Conservation (phyloP, 2,329 filamentous ascomycete genomes). For the Phaeomoniella chlamydospora region DNA sequence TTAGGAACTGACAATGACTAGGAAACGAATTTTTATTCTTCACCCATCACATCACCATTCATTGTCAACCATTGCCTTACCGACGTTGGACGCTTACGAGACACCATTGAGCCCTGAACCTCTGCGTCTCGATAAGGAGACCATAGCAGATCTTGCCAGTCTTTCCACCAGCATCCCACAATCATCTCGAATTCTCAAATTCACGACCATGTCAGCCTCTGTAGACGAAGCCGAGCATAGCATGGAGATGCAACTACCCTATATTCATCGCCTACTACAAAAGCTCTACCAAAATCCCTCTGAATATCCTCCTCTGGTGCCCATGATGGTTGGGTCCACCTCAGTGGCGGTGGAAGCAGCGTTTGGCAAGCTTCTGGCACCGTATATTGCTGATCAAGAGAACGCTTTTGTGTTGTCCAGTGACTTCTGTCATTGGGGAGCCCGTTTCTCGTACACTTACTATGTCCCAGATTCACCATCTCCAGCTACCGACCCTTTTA, state of each 20-base stretch:
- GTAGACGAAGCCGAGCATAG: constrained; percentile 79
- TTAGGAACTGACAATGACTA: too few species aligned
- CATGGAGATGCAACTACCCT: constrained; percentile 91
- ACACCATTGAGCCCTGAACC: constrained; percentile 28
- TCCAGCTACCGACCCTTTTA: constrained; percentile 27
- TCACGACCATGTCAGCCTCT: constrained; percentile 42
- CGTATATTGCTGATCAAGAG: constrained; percentile 55
- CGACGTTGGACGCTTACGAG: constrained; percentile 44
- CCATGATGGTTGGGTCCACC: constrained; percentile 73
- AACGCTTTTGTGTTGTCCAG: constrained; percentile 83
- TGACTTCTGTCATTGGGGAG: constrained; percentile 95
- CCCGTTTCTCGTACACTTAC: constrained; percentile 67
- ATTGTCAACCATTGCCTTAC: constrained; percentile 62
- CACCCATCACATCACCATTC: constrained; percentile 86
- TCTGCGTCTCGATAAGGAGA: constrained; percentile 27
- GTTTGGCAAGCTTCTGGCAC: constrained; percentile 57
- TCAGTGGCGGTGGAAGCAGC: constrained; percentile 48
- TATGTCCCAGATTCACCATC: constrained; percentile 45
- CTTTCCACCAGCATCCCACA: constrained; percentile 15
- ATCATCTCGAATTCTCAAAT: constrained; percentile 15
- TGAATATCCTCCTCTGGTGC: constrained; percentile 60
- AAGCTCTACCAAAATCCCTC: constrained; percentile 31
- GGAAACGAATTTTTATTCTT: constrained; percentile 79
- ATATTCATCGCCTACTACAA: constrained; percentile 66
- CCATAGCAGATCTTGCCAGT: constrained; percentile 22